Evolutionary conservation across 257 asterid genomes (phyloP), one percentile per base, ranked within the genome.

Genomic region (Solanum habrochaites): DNA sequence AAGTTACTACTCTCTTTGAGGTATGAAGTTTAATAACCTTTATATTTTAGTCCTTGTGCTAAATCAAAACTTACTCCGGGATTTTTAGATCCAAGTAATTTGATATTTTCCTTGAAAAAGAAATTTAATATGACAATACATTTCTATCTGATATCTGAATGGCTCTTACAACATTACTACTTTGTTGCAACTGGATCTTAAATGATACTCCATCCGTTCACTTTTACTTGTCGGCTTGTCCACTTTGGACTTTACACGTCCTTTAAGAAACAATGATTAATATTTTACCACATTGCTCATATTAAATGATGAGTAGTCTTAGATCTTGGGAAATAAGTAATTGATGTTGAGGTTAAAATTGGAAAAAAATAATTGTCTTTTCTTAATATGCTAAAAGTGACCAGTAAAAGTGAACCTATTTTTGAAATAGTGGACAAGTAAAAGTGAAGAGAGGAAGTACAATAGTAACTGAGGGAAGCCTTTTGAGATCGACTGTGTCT

Each of bases 1-100:
- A 96, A 91, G 93, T 95, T 75, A 91, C 94, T 62, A 85, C 93
- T 70, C 56, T 67, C n/a, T 94, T 90, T 89, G 98, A 96, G 99
- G 99, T 97, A 85, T 35, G 83, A 23, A 18, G 31, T 31, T 27
- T 5, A 49, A 31, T 47, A 11, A 81, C 85, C 85, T 27, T 32
- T 20, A 49, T 49, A 81, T 49, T 10, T 78, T 45, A 27, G 84
- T 47, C 66, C 84, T 78, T 27, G 42, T 16, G 8, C 42, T 80
- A 29, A 6, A 23, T 27, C 15, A 80, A 45, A 45, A 80, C 27
- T 49, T 49, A 20, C 9, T 81, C 45, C 29, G 23, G 67, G 45
- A 81, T 81, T 2, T 81, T 81, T 13, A 81, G 70, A 81, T 81
- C 70, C 70, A 49, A 49, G 1, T 31, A 49, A 29, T 31, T 56